Evolutionary conservation across 139 green algal genomes (phyloP).

Genomic region (Monoraphidium neglectum): DNA sequence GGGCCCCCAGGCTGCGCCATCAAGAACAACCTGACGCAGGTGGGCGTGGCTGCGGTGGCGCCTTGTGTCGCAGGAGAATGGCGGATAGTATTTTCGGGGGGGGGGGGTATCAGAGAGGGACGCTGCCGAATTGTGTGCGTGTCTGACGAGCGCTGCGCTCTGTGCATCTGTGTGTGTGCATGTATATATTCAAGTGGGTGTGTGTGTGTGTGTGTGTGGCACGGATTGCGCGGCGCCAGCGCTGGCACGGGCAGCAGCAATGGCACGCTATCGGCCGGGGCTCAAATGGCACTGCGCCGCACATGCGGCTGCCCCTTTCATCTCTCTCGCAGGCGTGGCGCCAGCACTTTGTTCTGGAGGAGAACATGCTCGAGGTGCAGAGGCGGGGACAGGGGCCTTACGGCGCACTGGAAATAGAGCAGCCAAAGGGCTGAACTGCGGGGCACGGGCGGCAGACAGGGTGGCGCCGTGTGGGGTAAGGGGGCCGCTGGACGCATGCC

Average conservation of each 20-base stretch:
- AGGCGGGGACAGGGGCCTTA: too few relatives aligned
- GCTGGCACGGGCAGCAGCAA: not conserved
- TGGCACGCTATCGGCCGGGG: not conserved
- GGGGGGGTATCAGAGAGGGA: not conserved
- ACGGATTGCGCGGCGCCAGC: not conserved
- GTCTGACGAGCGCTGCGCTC: not conserved
- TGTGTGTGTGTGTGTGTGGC: not conserved
- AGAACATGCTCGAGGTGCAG: slow-evolving; percentile 96
- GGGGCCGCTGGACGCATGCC: too few relatives aligned
- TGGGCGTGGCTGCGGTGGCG: slow-evolving; percentile 2
- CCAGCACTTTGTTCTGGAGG: slow-evolving; percentile 97
- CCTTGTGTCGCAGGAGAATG: not conserved
- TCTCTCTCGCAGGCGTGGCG: slow-evolving; percentile 66
- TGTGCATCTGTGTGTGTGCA: not conserved
- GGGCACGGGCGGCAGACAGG: too few relatives aligned
- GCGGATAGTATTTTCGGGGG: not conserved
- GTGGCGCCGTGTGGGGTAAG: too few relatives aligned
- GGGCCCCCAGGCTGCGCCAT: slow-evolving; percentile 96
- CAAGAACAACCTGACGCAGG: slow-evolving; percentile 93
- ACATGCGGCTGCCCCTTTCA: not conserved
- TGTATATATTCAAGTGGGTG: not conserved
- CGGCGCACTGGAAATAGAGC: too few relatives aligned
- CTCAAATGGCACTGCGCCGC: slow-evolving; percentile 10
- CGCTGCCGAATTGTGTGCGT: not conserved
- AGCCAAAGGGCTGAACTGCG: too few relatives aligned